These are phyloP conservation scores for Saccharum spontaneum DNA, from an alignment of 176 grass and related monocot species.

Conservation along the genomic window DNA sequence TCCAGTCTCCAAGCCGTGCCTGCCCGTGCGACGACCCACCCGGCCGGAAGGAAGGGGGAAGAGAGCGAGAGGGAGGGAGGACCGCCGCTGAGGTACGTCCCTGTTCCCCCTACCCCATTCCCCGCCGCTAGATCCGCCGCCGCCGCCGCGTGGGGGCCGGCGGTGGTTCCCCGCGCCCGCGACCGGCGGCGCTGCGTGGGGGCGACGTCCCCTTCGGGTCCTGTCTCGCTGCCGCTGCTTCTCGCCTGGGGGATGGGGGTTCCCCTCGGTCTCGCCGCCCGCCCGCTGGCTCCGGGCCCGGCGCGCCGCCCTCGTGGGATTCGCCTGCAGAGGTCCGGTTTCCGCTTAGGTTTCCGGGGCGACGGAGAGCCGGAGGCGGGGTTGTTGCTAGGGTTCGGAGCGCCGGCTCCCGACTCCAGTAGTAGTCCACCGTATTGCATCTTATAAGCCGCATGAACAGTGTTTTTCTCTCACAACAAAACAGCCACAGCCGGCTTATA, in stretches of 20 bases:
- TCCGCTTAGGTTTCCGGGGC: background rate
- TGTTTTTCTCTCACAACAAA: no score
- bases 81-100: conserved; percentile 16
- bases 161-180: background rate
- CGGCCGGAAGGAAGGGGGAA: no score
- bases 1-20: background rate
- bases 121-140: background rate
- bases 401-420: background rate
- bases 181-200: background rate
- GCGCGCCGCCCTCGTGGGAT: background rate
- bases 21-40: background rate
- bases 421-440: no score
- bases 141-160: background rate
- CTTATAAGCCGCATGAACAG: no score
- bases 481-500: no score
- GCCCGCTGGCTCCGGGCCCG: background rate
- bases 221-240: background rate
- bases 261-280: background rate
- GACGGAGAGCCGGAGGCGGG: no score
- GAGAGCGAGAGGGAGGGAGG: background rate
- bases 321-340: background rate
- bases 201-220: background rate
- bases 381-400: background rate
- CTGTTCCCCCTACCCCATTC: no score
- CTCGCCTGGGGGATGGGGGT: background rate